These are phyloP conservation scores for Glaciozyma martinii DNA, from an alignment of 768 basidiomycete species.

Conservation along the genomic window DNA sequence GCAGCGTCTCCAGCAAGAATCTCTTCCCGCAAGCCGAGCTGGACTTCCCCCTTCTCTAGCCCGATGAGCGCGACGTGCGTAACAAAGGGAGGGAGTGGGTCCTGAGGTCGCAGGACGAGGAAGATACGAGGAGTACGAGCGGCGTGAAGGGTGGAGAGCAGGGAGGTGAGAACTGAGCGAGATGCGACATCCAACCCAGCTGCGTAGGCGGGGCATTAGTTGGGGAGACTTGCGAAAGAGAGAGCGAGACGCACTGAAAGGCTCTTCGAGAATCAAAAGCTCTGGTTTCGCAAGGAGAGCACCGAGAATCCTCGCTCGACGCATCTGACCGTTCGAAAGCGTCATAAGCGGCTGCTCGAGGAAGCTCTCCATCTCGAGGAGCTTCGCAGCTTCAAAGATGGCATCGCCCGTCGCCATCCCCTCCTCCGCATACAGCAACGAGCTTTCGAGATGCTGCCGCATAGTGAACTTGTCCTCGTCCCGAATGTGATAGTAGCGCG, in stretches of 20 bases:
- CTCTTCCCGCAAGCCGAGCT: conserved; percentile 3
- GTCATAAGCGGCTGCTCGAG: conserved; percentile 78
- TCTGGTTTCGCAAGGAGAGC: conserved; percentile 63
- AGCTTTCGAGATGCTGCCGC: conserved; percentile 58
- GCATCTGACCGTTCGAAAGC: conserved; percentile 83
- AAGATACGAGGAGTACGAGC: conserved; percentile 53
- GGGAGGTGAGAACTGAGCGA: conserved; percentile 50
- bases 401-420: conserved; percentile 18
- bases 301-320: conserved; percentile 71
- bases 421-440: neutral
- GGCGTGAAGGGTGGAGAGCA: conserved; percentile 52
- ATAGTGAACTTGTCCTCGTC: conserved; percentile 76
- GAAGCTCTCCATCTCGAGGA: conserved; percentile 53
- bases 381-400: conserved; percentile 51
- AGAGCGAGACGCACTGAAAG: conserved; percentile 55
- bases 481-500: conserved; percentile 72
- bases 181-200: conserved; percentile 66
- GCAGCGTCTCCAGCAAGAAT: conserved; percentile 3
- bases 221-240: neutral
- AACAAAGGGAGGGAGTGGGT: conserved; percentile 62
- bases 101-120: conserved; percentile 59
- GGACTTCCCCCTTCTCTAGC: neutral
- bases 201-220: conserved; percentile 35
- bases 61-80: conserved; percentile 50
- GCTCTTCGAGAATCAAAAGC: conserved; percentile 81